These are phyloP conservation scores for Gracilaria vermiculophylla DNA, from an alignment of 23 red algal species.

Conservation along the genomic window DNA sequence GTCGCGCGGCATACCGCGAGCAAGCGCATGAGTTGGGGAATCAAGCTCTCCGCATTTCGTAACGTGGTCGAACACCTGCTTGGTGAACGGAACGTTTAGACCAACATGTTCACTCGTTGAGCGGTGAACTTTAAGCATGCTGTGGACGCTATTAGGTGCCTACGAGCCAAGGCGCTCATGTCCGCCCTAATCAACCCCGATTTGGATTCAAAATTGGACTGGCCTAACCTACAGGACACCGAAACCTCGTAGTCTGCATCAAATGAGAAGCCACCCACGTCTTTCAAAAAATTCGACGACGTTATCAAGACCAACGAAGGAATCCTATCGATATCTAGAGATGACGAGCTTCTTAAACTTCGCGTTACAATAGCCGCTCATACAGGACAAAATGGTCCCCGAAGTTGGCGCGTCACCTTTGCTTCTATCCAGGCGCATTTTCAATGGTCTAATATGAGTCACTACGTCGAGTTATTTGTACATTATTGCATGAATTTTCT, in stretches of 20 bases:
- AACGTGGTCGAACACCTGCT: background rate
- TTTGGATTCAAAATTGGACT: background rate
- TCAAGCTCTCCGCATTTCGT: conserved; percentile 7
- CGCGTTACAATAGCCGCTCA: conserved; percentile 31
- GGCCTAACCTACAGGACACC: background rate
- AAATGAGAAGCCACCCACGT: background rate
- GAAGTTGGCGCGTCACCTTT: background rate
- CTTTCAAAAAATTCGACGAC: background rate
- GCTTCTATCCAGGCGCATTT: background rate
- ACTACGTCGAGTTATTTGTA: background rate
- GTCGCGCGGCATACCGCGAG: conserved; percentile 5
- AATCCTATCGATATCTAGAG: conserved; percentile 16
- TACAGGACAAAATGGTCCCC: conserved; percentile 3
- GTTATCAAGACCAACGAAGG: background rate
- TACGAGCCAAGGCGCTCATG: background rate
- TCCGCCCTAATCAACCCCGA: conserved; percentile 2
- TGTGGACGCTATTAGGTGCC: background rate
- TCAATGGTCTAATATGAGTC: background rate
- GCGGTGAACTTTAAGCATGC: background rate
- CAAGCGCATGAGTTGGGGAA: conserved; percentile 12
- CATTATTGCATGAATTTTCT: conserved; percentile 15
- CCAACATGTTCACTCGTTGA: background rate
- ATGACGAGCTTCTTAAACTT: background rate
- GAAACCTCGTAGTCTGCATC: background rate
- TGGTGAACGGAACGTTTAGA: background rate